Base-by-base conservation (phyloP, 169 alveolate genomes). In the Plasmodium gaboni region DNA sequence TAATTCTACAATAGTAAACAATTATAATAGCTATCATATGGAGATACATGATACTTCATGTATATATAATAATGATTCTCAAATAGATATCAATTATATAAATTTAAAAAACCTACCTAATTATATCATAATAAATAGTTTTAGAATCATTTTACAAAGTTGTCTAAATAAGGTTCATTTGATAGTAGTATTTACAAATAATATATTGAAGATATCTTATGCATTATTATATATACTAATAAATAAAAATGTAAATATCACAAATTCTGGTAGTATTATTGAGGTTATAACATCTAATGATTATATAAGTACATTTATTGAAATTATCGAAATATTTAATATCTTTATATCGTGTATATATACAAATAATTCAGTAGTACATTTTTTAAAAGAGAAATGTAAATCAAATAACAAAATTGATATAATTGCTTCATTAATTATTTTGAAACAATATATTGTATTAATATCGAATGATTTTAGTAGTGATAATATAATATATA, bases 271-370 rank as follows among this genome's bases (percentile, higher is more conserved):
- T n/a, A 67, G 28, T 32, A 44, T 71, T 44, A 69, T 32, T 10
- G 50, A 70, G 15, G 10, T 48, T 50, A 71, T 86, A 60, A 46
- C 70, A 12, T 86, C 92, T 7, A 60, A 71, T 24, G 8, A 12
- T n/a, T 86, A 86, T 50, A 53, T 70, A 2, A 70, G 38, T 2
- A 72, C 68, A 1, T 86, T 28, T 86, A 71, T 72, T 2, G 92
- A 86, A 86, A 71, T 51, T 24, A 70, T 86, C 28, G 92, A 86
- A 73, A 48, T 86, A 13, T 86, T 86, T 57, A 86, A 59, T n/a
- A 86, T 86, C 8, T 60, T 71, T 22, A 86, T 86, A 69, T 59
- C 70, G 4, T 86, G 87, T 70, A 17, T 73, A 1, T 67, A 86
- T 50, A 86, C 92, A 38, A 86, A 71, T 15, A 65, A 86, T 10